These are phyloP conservation scores for Camillea tinctor DNA, from an alignment of 2,329 filamentous ascomycete genomes.

Conservation along the genomic window DNA sequence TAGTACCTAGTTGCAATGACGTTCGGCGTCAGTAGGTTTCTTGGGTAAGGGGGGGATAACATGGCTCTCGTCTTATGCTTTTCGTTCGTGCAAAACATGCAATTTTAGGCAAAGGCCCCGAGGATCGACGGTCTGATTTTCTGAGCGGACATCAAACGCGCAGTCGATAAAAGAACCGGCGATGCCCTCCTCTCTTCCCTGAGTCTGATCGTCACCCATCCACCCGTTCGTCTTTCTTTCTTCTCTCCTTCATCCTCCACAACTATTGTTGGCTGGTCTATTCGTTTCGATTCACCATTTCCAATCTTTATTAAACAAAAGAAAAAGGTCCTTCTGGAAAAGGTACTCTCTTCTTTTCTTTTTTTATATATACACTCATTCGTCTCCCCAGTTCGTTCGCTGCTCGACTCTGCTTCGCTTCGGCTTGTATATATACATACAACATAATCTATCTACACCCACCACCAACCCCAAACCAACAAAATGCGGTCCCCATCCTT, in stretches of 20 bases:
- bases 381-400: neutral
- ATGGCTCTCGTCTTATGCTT: neutral
- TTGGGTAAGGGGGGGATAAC: neutral
- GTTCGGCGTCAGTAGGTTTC: neutral
- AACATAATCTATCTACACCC: neutral
- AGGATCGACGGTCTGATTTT: neutral
- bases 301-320: neutral
- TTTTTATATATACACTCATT: neutral
- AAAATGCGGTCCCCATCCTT: slow-evolving; percentile 16
- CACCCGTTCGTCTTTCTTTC: neutral
- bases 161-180: neutral
- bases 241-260: neutral
- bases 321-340: neutral
- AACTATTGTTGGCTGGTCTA: neutral
- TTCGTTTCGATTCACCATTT: neutral
- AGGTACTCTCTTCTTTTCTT: neutral
- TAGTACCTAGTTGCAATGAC: neutral
- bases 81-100: neutral
- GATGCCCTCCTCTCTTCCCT: neutral
- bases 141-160: neutral
- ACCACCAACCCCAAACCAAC: neutral
- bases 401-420: neutral
- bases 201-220: neutral
- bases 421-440: neutral
- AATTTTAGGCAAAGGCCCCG: too few species aligned